Evolutionary conservation across 2,329 filamentous ascomycete species (phyloP).

Genomic region (Fusarium sp.): DNA sequence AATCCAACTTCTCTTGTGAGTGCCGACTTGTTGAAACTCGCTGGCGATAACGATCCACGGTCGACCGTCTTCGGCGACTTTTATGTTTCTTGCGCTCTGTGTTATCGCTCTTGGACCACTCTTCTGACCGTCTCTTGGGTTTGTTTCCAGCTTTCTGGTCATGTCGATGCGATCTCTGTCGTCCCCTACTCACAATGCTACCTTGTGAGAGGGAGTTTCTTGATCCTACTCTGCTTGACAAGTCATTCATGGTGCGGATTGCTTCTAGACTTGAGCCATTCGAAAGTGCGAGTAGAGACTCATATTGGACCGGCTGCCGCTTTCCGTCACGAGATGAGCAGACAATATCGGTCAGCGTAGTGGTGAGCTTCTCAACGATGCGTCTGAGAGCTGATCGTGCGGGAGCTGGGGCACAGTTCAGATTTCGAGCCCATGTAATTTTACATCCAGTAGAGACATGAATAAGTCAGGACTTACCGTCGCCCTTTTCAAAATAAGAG

Average conservation of each 20-base stretch:
- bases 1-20: slow-evolving; percentile 6
- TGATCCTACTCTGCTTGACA: slow-evolving; percentile 55
- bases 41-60: slow-evolving; percentile 25
- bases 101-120: slow-evolving; percentile 13
- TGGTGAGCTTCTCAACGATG: slow-evolving; percentile 58
- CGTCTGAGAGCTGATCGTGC: slow-evolving; percentile 56
- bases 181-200: slow-evolving; percentile 39
- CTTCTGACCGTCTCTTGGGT: slow-evolving; percentile 19
- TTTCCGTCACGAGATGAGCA: slow-evolving; percentile 51
- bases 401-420: slow-evolving; percentile 48
- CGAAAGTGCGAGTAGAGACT: slow-evolving; percentile 61
- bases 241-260: slow-evolving; percentile 61
- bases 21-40: slow-evolving; percentile 12
- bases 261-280: slow-evolving; percentile 62
- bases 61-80: slow-evolving; percentile 7
- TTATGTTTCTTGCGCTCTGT: slow-evolving; percentile 29
- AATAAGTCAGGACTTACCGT: slow-evolving; percentile 55
- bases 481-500: slow-evolving; percentile 59
- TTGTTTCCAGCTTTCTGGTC: slow-evolving; percentile 16
- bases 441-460: slow-evolving; percentile 1
- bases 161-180: slow-evolving; percentile 30
- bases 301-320: slow-evolving; percentile 56
- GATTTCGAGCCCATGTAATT: slow-evolving; percentile 21
- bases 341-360: slow-evolving; percentile 57
- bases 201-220: slow-evolving; percentile 30